A percentile compares a stretch with the other conserved stretches of the same genome.
Conservation (phyloP, 1,284 basidiomycete genomes). For the Malassezia pachydermatis region DNA sequence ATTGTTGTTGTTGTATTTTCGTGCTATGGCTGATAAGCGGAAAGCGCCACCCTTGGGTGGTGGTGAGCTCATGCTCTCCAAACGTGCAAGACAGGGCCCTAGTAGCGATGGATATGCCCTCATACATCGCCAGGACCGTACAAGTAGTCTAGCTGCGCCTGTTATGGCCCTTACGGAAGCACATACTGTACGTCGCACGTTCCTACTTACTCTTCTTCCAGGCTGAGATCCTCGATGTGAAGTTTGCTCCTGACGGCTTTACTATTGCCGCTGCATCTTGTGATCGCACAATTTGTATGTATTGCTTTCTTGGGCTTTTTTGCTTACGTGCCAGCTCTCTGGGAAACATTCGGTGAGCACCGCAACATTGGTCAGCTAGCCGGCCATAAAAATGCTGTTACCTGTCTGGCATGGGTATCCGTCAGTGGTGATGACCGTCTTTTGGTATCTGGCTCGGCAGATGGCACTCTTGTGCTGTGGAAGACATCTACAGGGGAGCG, state of each 20-base stretch:
- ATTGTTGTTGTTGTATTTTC: too few species aligned
- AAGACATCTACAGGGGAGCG: constrained; percentile 31
- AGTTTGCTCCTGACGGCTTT: constrained; percentile 37
- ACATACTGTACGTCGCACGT: constrained; percentile 19
- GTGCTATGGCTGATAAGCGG: constrained; percentile 39
- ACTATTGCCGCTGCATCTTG: constrained; percentile 35
- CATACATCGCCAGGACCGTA: constrained; percentile 22
- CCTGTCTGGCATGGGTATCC: constrained; percentile 32
- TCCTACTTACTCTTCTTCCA: not conserved
- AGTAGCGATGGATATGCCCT: constrained; percentile 21
- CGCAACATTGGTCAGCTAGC: constrained; percentile 38
- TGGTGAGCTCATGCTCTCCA: constrained; percentile 24
- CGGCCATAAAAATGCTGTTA: constrained; percentile 42
- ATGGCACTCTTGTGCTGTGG: constrained; percentile 43
- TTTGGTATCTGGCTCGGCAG: constrained; percentile 44
- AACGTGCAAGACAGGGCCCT: constrained; percentile 28
- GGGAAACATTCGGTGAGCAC: constrained; percentile 41
- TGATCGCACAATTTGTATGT: constrained; percentile 34
- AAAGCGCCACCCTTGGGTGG: constrained; percentile 26
- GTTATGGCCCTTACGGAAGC: constrained; percentile 39
- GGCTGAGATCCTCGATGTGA: constrained; percentile 37
- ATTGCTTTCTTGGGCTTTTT: not conserved
- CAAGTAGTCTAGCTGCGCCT: constrained; percentile 28
- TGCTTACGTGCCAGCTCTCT: constrained; percentile 23
- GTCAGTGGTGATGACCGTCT: constrained; percentile 18